phyloP scores from a whole-genome alignment of 192 early-diverging fungal species.

The Backusella sp. region DNA sequence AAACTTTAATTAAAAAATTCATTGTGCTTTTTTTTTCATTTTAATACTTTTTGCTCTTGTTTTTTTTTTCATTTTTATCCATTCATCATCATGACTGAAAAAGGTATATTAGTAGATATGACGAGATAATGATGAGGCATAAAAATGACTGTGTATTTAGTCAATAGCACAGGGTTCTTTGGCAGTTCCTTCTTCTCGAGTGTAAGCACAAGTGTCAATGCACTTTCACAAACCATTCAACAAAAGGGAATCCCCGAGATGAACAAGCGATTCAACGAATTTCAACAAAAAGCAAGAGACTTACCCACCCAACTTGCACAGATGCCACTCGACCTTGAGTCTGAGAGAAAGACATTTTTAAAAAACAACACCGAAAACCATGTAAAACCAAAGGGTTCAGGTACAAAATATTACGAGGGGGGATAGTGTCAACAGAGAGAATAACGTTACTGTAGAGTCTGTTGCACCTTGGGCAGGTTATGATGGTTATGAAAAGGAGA shows the following conservation, averaged over 20 bases:
- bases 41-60: no score
- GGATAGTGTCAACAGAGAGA: background rate
- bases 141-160: background rate
- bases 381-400: slow-evolving; percentile 8
- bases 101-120: background rate
- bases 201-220: slow-evolving; percentile 11
- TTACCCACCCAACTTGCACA: slow-evolving; percentile 19
- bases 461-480: slow-evolving; percentile 53
- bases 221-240: slow-evolving; percentile 17
- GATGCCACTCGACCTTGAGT: slow-evolving; percentile 41
- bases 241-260: slow-evolving; percentile 14
- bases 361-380: slow-evolving; percentile 38
- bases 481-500: slow-evolving; percentile 44
- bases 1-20: background rate
- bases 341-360: slow-evolving; percentile 49
- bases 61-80: background rate
- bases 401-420: slow-evolving; percentile 9
- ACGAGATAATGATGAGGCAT: background rate
- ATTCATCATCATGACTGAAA: background rate
- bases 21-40: background rate
- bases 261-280: slow-evolving; percentile 18
- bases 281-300: slow-evolving; percentile 29
- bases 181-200: slow-evolving; percentile 1
- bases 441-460: slow-evolving; percentile 30
- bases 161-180: slow-evolving; percentile 1